Evolutionary conservation across 495 filamentous ascomycete species (phyloP).

Genomic region (Chaetomium cochliodes): DNA sequence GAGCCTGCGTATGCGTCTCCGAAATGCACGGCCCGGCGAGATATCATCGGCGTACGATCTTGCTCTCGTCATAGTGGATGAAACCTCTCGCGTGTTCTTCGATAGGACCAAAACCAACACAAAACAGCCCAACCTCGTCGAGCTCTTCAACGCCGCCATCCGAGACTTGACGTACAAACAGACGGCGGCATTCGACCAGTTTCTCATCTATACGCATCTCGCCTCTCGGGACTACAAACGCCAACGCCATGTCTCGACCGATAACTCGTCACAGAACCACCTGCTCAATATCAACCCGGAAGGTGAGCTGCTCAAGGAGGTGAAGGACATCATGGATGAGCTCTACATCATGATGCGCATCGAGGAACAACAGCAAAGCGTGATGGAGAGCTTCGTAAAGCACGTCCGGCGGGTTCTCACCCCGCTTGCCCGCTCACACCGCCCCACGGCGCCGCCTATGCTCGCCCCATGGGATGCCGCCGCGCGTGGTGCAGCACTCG

Average conservation of each 20-base stretch:
- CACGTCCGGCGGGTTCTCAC: constrained; percentile 43
- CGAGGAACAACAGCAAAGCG: constrained; percentile 56
- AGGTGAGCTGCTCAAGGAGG: constrained; percentile 62
- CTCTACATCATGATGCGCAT: constrained; percentile 68
- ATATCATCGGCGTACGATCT: constrained; percentile 64
- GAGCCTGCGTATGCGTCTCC: constrained; percentile 44
- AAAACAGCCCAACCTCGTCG: constrained; percentile 58
- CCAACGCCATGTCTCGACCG: constrained; percentile 30
- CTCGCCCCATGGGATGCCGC: constrained; percentile 19
- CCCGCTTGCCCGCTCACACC: constrained; percentile 1
- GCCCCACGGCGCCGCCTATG: not conserved
- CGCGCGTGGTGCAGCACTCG: not conserved
- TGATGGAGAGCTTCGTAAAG: constrained; percentile 57
- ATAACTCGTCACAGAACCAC: constrained; percentile 49
- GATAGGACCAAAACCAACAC: constrained; percentile 51
- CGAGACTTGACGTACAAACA: constrained; percentile 49
- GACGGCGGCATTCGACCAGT: constrained; percentile 37
- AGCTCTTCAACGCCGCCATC: constrained; percentile 64
- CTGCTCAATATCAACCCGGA: constrained; percentile 69
- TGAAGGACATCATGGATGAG: constrained; percentile 72
- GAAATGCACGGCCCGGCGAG: constrained; percentile 47
- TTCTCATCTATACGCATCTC: constrained; percentile 36
- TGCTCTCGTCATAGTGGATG: constrained; percentile 59
- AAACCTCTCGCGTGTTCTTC: constrained; percentile 61
- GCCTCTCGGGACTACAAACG: constrained; percentile 31